These are phyloP conservation scores for Prunus armeniaca DNA, from an alignment of 306 rosid genomes.

Conservation along the genomic window DNA sequence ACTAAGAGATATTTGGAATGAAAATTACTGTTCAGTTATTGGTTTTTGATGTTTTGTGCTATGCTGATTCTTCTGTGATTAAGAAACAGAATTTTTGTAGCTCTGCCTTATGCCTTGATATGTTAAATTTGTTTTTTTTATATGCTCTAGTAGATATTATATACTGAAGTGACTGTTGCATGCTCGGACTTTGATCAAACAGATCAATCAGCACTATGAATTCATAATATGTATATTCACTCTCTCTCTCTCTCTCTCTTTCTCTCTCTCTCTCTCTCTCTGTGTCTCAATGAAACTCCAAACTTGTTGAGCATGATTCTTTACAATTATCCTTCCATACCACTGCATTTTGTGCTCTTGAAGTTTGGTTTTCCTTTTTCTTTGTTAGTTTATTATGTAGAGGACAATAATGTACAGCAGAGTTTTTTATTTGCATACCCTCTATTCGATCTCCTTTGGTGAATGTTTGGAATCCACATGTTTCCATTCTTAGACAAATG, in stretches of 20 bases:
- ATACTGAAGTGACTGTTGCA: slow-evolving; percentile 1
- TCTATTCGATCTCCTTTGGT: neutral
- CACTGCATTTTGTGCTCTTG: neutral
- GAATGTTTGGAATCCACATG: neutral
- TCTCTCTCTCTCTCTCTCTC: neutral
- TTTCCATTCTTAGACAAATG: neutral
- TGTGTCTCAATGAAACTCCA: neutral
- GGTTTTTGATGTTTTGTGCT: slow-evolving; percentile 10
- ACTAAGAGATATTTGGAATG: slow-evolving; percentile 12
- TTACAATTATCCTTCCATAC: neutral
- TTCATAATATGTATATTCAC: neutral
- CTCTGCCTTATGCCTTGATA: neutral
- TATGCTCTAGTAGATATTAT: neutral
- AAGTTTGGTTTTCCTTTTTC: neutral
- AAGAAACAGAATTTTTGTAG: slow-evolving; percentile 5
- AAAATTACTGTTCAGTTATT: slow-evolving; percentile 15
- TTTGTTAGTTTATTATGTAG: neutral
- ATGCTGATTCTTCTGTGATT: slow-evolving; percentile 6
- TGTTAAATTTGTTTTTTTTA: slow-evolving; percentile 10
- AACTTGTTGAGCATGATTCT: neutral
- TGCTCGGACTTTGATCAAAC: neutral
- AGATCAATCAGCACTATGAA: neutral
- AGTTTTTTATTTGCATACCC: neutral
- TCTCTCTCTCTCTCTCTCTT: neutral
- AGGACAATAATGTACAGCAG: neutral